Evolutionary conservation across 2,329 filamentous ascomycete species (phyloP), one percentile per base, ranked within the genome.

Genomic region (Botrytis aclada): DNA sequence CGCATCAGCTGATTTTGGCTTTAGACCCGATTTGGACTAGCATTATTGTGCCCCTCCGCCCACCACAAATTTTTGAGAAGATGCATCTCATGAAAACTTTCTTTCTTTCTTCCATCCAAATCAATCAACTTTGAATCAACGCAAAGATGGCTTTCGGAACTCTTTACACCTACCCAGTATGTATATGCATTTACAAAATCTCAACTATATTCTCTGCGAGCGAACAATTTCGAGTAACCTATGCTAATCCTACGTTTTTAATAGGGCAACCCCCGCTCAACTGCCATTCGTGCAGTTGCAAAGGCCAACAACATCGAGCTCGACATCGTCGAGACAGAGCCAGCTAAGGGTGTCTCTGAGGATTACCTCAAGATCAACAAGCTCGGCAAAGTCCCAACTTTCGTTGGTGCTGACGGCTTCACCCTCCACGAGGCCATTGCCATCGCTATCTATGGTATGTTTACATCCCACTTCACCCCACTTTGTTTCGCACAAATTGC

Each of bases 291-390:
- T 84, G 95, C 93, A 81, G 93, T 98, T 82, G 96, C 96, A 81
- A 98, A 99, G 92, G 94, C 94, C 87, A 98, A 98, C 86, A 91
- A 92, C 83, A 89, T 99, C 83, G 94, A 98, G 78, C 84, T 99
- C 80, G 94, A 98, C 85, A 84, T 95, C 78, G 92, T 96, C 79
- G 85, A 92, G 80, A 92, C 90, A 77, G 86, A 91, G 83, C 86
- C 88, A 76, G 84, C 84, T 77, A 90, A 90, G 80, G 87, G 86
- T 81, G 85, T 92, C 79, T 88, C 88, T 78, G 84, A 86, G 77
- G 94, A 97, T 82, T 97, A 97, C 88, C 86, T 90, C 82, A 92
- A 94, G 87, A 83, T 93, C 85, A 97, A 94, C 89, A 89, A 90
- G 81, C 92, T 97, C 77, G 92, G 92, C 86, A 97, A 95, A 89